Evolutionary conservation across 768 basidiomycete genomes (phyloP).

Genomic region (Suillus decipiens): DNA sequence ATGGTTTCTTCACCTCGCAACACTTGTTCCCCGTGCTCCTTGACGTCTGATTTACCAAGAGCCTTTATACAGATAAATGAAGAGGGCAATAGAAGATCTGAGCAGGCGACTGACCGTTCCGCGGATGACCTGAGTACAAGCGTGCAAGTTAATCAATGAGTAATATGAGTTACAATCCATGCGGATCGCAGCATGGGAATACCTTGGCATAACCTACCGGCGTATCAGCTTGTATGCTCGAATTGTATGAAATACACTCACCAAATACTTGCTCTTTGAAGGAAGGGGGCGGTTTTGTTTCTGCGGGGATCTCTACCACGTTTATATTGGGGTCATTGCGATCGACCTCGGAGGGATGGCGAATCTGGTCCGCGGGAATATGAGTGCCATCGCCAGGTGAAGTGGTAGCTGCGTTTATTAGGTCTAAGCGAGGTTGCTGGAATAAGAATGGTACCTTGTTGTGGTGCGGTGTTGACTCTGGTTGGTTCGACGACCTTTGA

Average conservation of each 20-base stretch:
- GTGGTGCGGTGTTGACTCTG: conserved; percentile 29
- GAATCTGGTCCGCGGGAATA: conserved; percentile 32
- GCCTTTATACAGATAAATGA: conserved; percentile 16
- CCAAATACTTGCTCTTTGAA: conserved; percentile 65
- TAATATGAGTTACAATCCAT: not conserved
- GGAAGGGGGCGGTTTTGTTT: conserved; percentile 34
- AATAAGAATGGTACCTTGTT: conserved; percentile 38
- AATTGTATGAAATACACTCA: conserved; percentile 24
- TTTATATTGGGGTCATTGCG: conserved; percentile 27
- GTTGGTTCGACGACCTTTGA: conserved; percentile 31
- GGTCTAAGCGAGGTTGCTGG: not conserved
- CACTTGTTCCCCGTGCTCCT: conserved; percentile 55
- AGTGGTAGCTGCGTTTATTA: conserved; percentile 31
- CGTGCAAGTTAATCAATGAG: conserved; percentile 7
- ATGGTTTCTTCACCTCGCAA: conserved; percentile 49
- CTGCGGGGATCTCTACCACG: conserved; percentile 26
- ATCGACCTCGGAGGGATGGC: conserved; percentile 27
- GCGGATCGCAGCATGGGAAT: conserved; percentile 6
- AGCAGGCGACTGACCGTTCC: conserved; percentile 27
- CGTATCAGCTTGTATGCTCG: not conserved
- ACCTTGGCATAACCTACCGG: conserved; percentile 35
- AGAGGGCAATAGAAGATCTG: conserved; percentile 10
- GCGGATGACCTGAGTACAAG: conserved; percentile 26
- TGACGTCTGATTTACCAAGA: conserved; percentile 40
- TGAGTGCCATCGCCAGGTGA: conserved; percentile 38